A percentile compares a stretch with the other conserved stretches of the same genome.
Conservation (phyloP, 176 grass and related monocot species). For the Triticum dicoccoides region DNA sequence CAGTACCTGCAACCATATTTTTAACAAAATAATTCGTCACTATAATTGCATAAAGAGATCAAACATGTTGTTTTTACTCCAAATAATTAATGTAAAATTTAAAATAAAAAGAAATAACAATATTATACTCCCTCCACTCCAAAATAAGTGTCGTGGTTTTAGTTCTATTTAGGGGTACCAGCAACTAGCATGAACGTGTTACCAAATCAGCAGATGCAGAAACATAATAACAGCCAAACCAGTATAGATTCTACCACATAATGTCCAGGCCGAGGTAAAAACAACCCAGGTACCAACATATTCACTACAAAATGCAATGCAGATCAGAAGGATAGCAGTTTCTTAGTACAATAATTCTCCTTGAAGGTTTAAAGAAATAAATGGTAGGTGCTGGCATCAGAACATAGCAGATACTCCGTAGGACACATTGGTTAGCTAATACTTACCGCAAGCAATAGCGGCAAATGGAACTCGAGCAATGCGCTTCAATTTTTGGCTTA, state of each 20-base stretch:
- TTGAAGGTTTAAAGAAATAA: neutral
- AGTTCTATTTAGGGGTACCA: neutral
- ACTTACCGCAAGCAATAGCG: constrained; percentile 53
- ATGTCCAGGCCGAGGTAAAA: neutral
- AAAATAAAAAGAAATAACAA: neutral
- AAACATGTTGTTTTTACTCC: neutral
- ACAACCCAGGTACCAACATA: neutral
- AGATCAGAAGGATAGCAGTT: neutral
- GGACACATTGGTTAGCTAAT: neutral
- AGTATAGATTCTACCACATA: neutral
- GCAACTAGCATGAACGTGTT: neutral
- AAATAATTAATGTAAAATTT: neutral
- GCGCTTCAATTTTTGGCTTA: constrained; percentile 67
- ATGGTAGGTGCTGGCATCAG: neutral
- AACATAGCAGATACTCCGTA: neutral
- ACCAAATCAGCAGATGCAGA: neutral
- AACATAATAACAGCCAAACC: neutral
- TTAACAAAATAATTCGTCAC: neutral
- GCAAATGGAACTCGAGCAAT: constrained; percentile 60
- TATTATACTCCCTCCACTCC: neutral
- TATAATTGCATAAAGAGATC: neutral
- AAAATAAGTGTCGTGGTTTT: no score
- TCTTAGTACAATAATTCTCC: neutral
- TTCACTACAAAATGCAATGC: neutral
- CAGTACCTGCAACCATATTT: constrained; percentile 48